Evolutionary conservation across 2,329 filamentous ascomycete genomes (phyloP).

Genomic region (Ophiocordyceps camponoti-saundersi): DNA sequence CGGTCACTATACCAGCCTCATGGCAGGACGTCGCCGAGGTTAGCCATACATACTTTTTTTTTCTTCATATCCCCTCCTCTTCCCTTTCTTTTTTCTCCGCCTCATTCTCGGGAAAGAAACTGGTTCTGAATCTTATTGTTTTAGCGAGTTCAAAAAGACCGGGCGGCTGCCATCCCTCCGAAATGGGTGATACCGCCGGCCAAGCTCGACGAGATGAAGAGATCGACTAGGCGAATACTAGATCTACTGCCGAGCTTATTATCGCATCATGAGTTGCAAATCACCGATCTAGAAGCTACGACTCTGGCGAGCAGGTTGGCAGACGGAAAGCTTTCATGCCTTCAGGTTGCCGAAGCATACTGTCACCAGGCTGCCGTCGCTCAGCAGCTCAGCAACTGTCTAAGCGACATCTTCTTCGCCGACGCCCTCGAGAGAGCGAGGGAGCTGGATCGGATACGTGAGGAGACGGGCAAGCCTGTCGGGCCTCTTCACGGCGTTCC

Average conservation of each 20-base stretch:
- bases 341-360: slow-evolving; percentile 10
- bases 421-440: slow-evolving; percentile 25
- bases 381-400: slow-evolving; percentile 18
- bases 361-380: slow-evolving; percentile 11
- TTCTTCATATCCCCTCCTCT: no score
- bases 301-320: slow-evolving; percentile 5
- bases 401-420: slow-evolving; percentile 32
- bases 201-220: slow-evolving; percentile 3
- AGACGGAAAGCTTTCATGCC: slow-evolving; percentile 5
- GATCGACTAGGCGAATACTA: slow-evolving; percentile 3
- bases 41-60: not conserved
- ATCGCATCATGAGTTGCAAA: slow-evolving; percentile 7
- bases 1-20: not conserved
- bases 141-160: slow-evolving; percentile 2
- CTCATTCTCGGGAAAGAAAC: not conserved
- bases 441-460: slow-evolving; percentile 20
- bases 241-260: slow-evolving; percentile 4
- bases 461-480: slow-evolving; percentile 2
- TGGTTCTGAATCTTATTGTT: no score
- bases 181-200: slow-evolving; percentile 3
- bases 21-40: slow-evolving; percentile 4
- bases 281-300: slow-evolving; percentile 5
- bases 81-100: no score
- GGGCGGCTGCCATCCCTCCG: slow-evolving; percentile 2
- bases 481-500: slow-evolving; percentile 43